Conservation (phyloP, 2,329 filamentous ascomycete species). For the Fusarium bactridioides region DNA sequence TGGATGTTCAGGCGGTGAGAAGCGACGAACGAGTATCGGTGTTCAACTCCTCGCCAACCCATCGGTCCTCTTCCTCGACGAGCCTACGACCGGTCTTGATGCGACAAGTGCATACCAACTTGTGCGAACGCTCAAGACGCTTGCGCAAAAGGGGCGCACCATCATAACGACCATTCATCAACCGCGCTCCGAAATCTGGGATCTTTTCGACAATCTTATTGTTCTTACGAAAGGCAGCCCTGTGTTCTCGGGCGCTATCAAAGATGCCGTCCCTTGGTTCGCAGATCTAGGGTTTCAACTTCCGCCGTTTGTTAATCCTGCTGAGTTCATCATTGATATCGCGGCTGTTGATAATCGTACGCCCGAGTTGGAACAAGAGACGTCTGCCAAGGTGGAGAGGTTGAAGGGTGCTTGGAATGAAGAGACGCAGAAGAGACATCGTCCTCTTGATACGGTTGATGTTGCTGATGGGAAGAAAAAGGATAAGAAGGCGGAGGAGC, state of each 20-base stretch:
- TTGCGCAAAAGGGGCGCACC: slow-evolving; percentile 74
- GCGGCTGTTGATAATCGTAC: slow-evolving; percentile 78
- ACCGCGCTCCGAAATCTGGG: slow-evolving; percentile 81
- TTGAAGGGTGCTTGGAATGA: slow-evolving; percentile 68
- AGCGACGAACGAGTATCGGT: slow-evolving; percentile 77
- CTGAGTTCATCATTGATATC: slow-evolving; percentile 78
- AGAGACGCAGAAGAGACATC: slow-evolving; percentile 45
- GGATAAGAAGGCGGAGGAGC: slow-evolving; percentile 44
- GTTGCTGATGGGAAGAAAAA: slow-evolving; percentile 20
- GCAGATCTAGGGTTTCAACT: slow-evolving; percentile 65
- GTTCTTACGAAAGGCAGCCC: slow-evolving; percentile 72
- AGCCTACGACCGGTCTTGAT: slow-evolving; percentile 81
- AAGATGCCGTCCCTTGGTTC: slow-evolving; percentile 71
- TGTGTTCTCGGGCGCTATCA: slow-evolving; percentile 70
- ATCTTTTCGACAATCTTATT: slow-evolving; percentile 75
- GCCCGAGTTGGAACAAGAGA: slow-evolving; percentile 68
- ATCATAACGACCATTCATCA: slow-evolving; percentile 80
- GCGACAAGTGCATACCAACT: slow-evolving; percentile 80
- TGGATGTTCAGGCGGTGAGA: slow-evolving; percentile 82
- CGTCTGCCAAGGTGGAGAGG: slow-evolving; percentile 64
- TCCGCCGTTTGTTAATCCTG: slow-evolving; percentile 78
- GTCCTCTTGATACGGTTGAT: slow-evolving; percentile 22
- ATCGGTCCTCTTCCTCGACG: slow-evolving; percentile 79
- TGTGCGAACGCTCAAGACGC: slow-evolving; percentile 71
- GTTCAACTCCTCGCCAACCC: slow-evolving; percentile 83